A percentile compares a stretch with the other conserved stretches of the same genome.
Evolutionary conservation across 2,329 filamentous ascomycete genomes (phyloP).

Genomic region (Clathrospora elynae): DNA sequence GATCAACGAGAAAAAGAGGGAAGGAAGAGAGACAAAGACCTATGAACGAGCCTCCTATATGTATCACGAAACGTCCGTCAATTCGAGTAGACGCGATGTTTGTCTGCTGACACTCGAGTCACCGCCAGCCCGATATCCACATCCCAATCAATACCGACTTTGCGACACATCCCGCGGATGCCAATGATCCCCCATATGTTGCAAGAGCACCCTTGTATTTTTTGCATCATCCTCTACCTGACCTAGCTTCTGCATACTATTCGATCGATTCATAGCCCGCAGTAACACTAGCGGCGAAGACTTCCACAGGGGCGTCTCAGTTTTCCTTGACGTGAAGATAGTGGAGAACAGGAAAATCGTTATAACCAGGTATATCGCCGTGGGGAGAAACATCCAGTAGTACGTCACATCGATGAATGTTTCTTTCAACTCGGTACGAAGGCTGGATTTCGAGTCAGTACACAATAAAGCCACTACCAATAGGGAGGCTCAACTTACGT

Average conservation of each 20-base stretch:
- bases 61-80: no score
- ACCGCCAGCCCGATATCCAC: no score
- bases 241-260: conserved; percentile 1
- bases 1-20: no score
- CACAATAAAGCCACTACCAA: no score
- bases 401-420: conserved; percentile 6
- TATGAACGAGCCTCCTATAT: no score
- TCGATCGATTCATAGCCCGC: neutral
- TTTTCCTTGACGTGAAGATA: conserved; percentile 3
- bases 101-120: no score
- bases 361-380: conserved; percentile 1
- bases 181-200: conserved; percentile 5
- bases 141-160: no score
- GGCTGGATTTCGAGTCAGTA: no score
- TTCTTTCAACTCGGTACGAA: no score
- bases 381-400: conserved; percentile 2
- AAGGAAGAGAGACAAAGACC: no score
- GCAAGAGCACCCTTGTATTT: neutral
- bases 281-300: conserved; percentile 8
- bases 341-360: conserved; percentile 13
- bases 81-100: no score
- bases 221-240: conserved; percentile 2
- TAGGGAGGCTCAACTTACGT: no score
- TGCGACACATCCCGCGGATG: conserved; percentile 4
- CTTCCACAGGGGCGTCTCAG: conserved; percentile 8